Evolutionary conservation across 441 rosid genomes (phyloP).

Genomic region (Pelargonium citronellum): DNA sequence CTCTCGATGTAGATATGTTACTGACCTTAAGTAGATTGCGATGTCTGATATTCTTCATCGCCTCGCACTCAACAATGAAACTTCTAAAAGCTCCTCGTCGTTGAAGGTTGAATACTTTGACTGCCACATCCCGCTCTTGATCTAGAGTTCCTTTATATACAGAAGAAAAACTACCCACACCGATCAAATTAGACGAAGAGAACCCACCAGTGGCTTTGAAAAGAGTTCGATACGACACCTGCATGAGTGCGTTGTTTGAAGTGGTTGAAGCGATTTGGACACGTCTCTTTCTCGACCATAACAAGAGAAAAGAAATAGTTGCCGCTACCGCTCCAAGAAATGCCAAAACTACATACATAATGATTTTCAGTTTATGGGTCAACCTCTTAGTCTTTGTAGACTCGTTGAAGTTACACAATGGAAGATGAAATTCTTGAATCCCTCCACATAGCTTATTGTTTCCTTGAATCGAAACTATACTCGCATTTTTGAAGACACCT

Average conservation of each 20-base stretch:
- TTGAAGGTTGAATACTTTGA: conserved; percentile 17
- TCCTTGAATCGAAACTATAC: conserved; percentile 16
- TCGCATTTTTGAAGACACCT: conserved; percentile 27
- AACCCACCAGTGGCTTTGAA: conserved; percentile 14
- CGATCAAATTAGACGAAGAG: conserved; percentile 9
- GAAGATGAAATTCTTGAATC: conserved; percentile 17
- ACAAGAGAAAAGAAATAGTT: not conserved
- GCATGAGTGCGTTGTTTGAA: not conserved
- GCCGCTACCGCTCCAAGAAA: conserved; percentile 2
- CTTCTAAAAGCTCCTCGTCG: conserved; percentile 14
- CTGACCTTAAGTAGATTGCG: conserved; percentile 11
- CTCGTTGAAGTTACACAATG: conserved; percentile 15
- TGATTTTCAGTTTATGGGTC: not conserved
- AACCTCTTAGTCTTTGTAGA: not conserved
- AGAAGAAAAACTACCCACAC: conserved; percentile 10
- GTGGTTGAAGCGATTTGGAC: not conserved
- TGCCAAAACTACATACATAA: not conserved
- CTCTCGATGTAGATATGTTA: too few relatives aligned
- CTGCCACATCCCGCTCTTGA: conserved; percentile 3
- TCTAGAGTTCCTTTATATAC: conserved; percentile 18
- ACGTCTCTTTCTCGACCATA: conserved; percentile 9
- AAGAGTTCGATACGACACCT: conserved; percentile 8
- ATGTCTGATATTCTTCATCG: not conserved
- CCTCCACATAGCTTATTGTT: conserved; percentile 31
- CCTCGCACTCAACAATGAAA: conserved; percentile 19